Evolutionary conservation across 345 rosid species (phyloP).

Genomic region (Ceriops decandra): DNA sequence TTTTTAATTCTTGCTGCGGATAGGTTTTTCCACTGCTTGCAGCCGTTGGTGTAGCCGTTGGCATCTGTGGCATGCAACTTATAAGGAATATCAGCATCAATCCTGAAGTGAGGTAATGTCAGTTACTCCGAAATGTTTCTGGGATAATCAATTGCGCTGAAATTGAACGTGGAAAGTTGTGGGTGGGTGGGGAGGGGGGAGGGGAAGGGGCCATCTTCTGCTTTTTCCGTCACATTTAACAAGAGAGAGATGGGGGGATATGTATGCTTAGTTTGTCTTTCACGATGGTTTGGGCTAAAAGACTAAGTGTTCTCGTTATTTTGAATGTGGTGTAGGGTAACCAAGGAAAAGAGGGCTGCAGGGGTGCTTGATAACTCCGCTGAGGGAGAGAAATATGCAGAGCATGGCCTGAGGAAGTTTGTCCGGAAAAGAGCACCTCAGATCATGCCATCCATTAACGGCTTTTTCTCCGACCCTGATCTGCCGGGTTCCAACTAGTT

Average conservation of each 20-base stretch:
- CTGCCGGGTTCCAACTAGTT: conserved; percentile 14
- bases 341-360: conserved; percentile 49
- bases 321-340: conserved; percentile 16
- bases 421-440: conserved; percentile 36
- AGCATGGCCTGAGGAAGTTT: conserved; percentile 49
- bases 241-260: too few relatives aligned
- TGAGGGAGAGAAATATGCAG: conserved; percentile 56
- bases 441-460: conserved; percentile 62
- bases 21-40: conserved; percentile 63
- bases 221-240: too few relatives aligned
- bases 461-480: conserved; percentile 55
- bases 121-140: not conserved
- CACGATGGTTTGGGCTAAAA: too few relatives aligned
- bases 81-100: conserved; percentile 47
- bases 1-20: not conserved
- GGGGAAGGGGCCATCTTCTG: too few relatives aligned
- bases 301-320: too few relatives aligned
- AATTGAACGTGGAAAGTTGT: too few relatives aligned
- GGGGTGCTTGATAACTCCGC: conserved; percentile 52
- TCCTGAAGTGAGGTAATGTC: conserved; percentile 54
- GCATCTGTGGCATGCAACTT: conserved; percentile 55
- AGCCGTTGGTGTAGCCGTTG: conserved; percentile 49
- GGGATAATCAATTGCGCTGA: too few relatives aligned
- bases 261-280: too few relatives aligned
- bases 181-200: too few relatives aligned